Percentiles rank a stretch among this genome's conserved stretches.
Evolutionary conservation across 306 rosid genomes (phyloP).

Genomic region (Trifolium dubium): DNA sequence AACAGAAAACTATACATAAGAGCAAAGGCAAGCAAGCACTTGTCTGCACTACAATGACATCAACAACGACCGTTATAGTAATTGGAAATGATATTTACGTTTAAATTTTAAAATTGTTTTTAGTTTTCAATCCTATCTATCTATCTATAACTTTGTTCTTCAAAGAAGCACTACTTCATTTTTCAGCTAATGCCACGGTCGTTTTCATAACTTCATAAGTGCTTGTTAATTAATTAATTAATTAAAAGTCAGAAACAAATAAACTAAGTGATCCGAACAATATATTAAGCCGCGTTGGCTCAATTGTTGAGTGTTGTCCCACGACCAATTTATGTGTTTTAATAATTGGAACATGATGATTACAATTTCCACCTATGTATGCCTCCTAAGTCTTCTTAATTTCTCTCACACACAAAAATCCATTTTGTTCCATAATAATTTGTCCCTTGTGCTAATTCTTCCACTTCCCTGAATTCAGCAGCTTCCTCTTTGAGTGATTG

Average conservation of each 20-base stretch:
- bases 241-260: too few relatives aligned
- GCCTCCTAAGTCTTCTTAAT: not conserved
- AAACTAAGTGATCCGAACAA: too few relatives aligned
- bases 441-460: slow-evolving; percentile 17
- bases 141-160: too few relatives aligned
- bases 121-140: too few relatives aligned
- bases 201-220: too few relatives aligned
- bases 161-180: too few relatives aligned
- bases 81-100: slow-evolving; percentile 37
- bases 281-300: too few relatives aligned
- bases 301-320: not conserved
- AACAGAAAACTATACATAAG: slow-evolving; percentile 32
- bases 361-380: slow-evolving; percentile 30
- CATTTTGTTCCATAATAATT: not conserved
- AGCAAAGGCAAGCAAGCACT: slow-evolving; percentile 21
- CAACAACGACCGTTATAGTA: slow-evolving; percentile 31
- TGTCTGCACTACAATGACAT: slow-evolving; percentile 42
- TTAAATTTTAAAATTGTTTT: not conserved
- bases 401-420: not conserved
- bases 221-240: too few relatives aligned
- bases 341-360: slow-evolving; percentile 15
- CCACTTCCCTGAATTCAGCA: slow-evolving; percentile 24
- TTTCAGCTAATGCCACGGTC: too few relatives aligned
- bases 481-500: not conserved
- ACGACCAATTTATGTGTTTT: slow-evolving; percentile 36